A percentile compares a stretch with the other conserved stretches of the same genome.
Evolutionary conservation across 2,329 filamentous ascomycete genomes (phyloP).

Genomic region (Blastomyces emzantsi): DNA sequence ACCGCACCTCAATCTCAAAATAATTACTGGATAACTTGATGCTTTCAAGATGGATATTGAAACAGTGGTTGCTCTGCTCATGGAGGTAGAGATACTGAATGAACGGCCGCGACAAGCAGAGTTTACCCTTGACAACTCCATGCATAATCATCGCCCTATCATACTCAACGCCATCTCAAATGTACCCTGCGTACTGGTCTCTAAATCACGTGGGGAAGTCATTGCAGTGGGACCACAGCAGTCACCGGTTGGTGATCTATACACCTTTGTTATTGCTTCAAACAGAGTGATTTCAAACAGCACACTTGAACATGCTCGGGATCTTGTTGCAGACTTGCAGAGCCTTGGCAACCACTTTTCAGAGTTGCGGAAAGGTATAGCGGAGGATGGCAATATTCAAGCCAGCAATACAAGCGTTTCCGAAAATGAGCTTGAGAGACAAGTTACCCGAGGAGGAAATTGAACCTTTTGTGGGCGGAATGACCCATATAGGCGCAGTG

Average conservation of each 20-base stretch:
- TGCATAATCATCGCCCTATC: not conserved
- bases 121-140: not conserved
- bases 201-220: not conserved
- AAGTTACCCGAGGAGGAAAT: not conserved
- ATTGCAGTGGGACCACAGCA: slow-evolving; percentile 2
- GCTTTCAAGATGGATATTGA: slow-evolving; percentile 4
- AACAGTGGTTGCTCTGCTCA: not conserved
- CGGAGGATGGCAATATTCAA: not conserved
- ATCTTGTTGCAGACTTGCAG: not conserved
- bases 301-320: not conserved
- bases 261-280: not conserved
- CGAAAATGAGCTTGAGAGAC: not conserved
- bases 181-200: not conserved
- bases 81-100: not conserved
- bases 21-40: not conserved
- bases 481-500: not conserved
- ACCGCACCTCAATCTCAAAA: not conserved
- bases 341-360: not conserved
- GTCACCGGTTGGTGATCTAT: not conserved
- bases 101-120: not conserved
- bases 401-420: not conserved
- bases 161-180: not conserved
- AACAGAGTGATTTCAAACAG: not conserved
- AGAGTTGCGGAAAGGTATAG: not conserved
- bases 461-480: not conserved